A percentile compares a stretch with the other conserved stretches of the same genome.
phyloP scores from a whole-genome alignment of 345 rosid species.

The Citrus hindsii region DNA sequence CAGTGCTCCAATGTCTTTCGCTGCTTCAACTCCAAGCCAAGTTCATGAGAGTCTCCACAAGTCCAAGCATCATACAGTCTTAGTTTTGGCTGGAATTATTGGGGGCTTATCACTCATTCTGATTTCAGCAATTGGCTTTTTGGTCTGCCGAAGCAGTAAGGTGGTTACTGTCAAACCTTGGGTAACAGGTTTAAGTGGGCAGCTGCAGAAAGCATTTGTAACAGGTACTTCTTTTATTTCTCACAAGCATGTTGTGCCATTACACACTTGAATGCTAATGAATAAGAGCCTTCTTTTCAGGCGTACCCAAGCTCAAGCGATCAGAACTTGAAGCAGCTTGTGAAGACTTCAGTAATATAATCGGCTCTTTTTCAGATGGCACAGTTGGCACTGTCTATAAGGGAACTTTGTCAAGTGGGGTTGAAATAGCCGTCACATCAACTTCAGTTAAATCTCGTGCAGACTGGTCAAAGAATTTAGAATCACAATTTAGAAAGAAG shows the following conservation, averaged over 20 bases:
- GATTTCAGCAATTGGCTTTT: conserved; percentile 30
- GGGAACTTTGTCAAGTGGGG: conserved; percentile 89
- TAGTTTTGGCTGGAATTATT: conserved; percentile 31
- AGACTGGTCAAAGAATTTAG: conserved; percentile 70
- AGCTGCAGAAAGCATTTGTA: conserved; percentile 75
- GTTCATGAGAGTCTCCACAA: conserved; percentile 13
- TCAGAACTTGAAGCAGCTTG: conserved; percentile 89
- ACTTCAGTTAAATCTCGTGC: conserved; percentile 38
- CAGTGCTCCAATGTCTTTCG: conserved; percentile 15
- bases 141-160: conserved; percentile 49
- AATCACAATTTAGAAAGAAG: conserved; percentile 71
- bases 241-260: neutral
- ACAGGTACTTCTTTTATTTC: conserved; percentile 44
- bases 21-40: conserved; percentile 33
- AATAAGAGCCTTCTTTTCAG: conserved; percentile 35
- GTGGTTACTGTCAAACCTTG: conserved; percentile 82
- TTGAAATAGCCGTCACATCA: conserved; percentile 83
- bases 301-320: conserved; percentile 75
- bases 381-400: conserved; percentile 71
- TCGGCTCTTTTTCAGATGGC: conserved; percentile 67
- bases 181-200: conserved; percentile 88
- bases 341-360: conserved; percentile 94
- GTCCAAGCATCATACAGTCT: conserved; percentile 25
- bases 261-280: neutral
- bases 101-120: conserved; percentile 45